Conservation (phyloP, 2,329 filamentous ascomycete species). For the Fusarium udum region DNA sequence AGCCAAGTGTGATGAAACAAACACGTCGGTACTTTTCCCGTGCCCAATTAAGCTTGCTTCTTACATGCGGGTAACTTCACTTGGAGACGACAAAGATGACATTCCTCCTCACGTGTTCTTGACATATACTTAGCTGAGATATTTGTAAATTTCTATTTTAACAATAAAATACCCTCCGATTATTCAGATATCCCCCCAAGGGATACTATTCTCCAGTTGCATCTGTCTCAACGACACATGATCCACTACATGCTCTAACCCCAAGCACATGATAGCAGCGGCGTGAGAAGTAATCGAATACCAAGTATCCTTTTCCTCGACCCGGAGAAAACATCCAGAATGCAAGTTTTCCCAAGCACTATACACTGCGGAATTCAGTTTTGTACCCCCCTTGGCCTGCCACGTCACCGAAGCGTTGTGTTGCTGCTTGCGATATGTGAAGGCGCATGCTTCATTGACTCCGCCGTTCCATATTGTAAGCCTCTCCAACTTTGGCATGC, state of each 20-base stretch:
- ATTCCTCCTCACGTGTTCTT: not conserved
- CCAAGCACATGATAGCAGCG: constrained; percentile 22
- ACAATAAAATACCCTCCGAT: too few relatives aligned
- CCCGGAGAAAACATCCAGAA: not conserved
- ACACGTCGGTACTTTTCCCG: not conserved
- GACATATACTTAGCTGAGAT: not conserved
- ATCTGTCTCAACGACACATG: constrained; percentile 19
- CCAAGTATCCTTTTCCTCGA: not conserved
- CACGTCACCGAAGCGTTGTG: constrained; percentile 4
- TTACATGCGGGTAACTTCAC: not conserved
- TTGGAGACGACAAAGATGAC: not conserved
- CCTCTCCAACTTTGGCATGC: constrained; percentile 11
- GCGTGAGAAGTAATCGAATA: constrained; percentile 8
- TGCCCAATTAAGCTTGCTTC: not conserved
- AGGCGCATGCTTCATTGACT: constrained; percentile 7
- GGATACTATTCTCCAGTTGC: not conserved
- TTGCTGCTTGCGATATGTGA: not conserved
- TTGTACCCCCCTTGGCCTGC: constrained; percentile 5
- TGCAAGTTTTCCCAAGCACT: constrained; percentile 4
- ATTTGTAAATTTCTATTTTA: not conserved
- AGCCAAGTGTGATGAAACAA: not conserved
- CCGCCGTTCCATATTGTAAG: constrained; percentile 17
- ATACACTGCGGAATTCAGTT: not conserved
- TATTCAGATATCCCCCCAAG: not conserved
- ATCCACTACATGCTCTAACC: constrained; percentile 11